Percentiles rank a stretch among this genome's conserved stretches.
Conservation (phyloP, 306 rosid species). For the Albizia julibrissin region DNA sequence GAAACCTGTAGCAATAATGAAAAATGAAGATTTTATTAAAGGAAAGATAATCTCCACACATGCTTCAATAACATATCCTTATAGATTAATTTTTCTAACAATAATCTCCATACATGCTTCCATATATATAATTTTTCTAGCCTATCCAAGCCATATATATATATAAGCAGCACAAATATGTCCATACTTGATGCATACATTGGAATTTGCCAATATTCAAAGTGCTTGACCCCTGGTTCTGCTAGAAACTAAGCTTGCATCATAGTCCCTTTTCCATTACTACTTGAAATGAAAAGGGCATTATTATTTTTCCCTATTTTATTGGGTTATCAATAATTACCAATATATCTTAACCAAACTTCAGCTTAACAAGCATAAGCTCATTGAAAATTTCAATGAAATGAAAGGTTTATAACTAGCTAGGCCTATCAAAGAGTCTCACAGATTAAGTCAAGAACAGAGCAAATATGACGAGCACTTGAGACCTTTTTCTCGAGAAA, state of each 20-base stretch:
- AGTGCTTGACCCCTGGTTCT: constrained; percentile 68
- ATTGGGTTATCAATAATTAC: constrained; percentile 28
- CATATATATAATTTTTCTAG: background rate
- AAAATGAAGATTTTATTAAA: constrained; percentile 10
- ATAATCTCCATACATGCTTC: background rate
- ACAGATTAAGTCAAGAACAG: constrained; percentile 9
- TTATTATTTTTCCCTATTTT: background rate
- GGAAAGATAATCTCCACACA: background rate
- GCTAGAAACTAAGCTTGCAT: constrained; percentile 42
- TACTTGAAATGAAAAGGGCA: constrained; percentile 52
- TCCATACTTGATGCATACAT: constrained; percentile 57
- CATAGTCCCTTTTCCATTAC: constrained; percentile 67
- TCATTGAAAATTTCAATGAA: background rate
- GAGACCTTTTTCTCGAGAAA: background rate
- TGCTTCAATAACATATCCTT: background rate
- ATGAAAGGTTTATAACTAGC: background rate
- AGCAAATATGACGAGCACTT: background rate
- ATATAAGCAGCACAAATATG: constrained; percentile 45
- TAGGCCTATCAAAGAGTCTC: background rate
- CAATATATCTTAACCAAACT: background rate
- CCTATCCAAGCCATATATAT: constrained; percentile 39
- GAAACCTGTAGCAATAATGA: constrained; percentile 54
- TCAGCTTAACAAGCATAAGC: background rate
- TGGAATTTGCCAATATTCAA: constrained; percentile 67
- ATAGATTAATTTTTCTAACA: background rate